Evolutionary conservation across 805 yeast species (phyloP).

Genomic region (Wickerhamiella siamensis): DNA sequence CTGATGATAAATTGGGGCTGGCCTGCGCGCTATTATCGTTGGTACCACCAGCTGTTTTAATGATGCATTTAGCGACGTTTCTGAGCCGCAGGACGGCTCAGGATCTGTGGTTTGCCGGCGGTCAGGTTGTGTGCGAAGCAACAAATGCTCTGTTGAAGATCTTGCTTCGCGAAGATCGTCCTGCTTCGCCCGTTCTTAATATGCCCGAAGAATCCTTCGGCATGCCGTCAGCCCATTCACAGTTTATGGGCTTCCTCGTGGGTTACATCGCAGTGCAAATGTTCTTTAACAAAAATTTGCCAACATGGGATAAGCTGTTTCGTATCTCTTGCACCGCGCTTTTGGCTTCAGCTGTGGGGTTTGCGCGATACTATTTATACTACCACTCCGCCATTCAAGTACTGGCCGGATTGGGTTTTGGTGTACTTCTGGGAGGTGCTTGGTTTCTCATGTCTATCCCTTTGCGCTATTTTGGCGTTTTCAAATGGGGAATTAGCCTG

Average conservation of each 20-base stretch:
- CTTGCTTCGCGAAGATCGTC: slow-evolving; percentile 58
- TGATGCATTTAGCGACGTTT: slow-evolving; percentile 75
- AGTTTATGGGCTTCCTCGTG: slow-evolving; percentile 76
- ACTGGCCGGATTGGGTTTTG: slow-evolving; percentile 52
- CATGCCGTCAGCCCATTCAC: slow-evolving; percentile 96
- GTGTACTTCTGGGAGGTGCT: slow-evolving; percentile 40
- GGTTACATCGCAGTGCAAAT: slow-evolving; percentile 26
- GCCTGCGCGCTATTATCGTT: slow-evolving; percentile 60
- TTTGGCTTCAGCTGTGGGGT: slow-evolving; percentile 34
- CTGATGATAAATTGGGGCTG: slow-evolving; percentile 44
- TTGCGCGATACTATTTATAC: slow-evolving; percentile 59
- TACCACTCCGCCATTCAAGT: slow-evolving; percentile 72
- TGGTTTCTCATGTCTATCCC: slow-evolving; percentile 42
- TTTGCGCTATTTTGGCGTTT: slow-evolving; percentile 51
- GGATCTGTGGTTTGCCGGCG: slow-evolving; percentile 68
- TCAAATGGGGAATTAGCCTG: slow-evolving; percentile 50
- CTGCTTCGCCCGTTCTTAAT: slow-evolving; percentile 26
- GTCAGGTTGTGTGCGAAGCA: slow-evolving; percentile 69
- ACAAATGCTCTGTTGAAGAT: slow-evolving; percentile 55
- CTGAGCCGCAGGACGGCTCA: slow-evolving; percentile 71
- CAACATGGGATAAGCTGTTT: slow-evolving; percentile 12
- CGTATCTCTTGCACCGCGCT: slow-evolving; percentile 15
- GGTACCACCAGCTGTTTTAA: slow-evolving; percentile 63
- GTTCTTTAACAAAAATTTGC: slow-evolving; percentile 6
- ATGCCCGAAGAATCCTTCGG: slow-evolving; percentile 53